Percentiles rank a stretch among this genome's conserved stretches.
Evolutionary conservation across 768 basidiomycete species (phyloP).

Genomic region (Omphalotus guepiniiformis): DNA sequence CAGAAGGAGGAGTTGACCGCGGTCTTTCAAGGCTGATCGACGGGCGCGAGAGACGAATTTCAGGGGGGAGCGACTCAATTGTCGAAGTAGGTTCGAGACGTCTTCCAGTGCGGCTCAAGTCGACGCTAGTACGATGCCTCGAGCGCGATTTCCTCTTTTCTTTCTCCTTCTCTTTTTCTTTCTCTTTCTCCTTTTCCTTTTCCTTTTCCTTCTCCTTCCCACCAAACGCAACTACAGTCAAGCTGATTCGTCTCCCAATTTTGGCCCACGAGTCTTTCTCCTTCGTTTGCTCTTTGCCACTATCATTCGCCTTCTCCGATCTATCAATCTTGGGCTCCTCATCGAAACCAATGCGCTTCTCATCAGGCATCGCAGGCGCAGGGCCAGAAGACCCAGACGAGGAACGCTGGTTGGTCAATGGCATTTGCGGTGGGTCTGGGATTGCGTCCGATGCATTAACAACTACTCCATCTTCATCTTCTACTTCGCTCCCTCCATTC

Average conservation of each 20-base stretch:
- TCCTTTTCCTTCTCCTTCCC: slow-evolving; percentile 29
- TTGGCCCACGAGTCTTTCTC: slow-evolving; percentile 58
- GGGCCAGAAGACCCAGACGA: slow-evolving; percentile 2
- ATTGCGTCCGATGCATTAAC: not conserved
- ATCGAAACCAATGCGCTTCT: slow-evolving; percentile 32
- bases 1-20: slow-evolving; percentile 15
- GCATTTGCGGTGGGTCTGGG: slow-evolving; percentile 1
- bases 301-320: slow-evolving; percentile 21
- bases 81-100: not conserved
- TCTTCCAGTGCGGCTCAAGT: not conserved
- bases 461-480: slow-evolving; percentile 1
- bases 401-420: no score
- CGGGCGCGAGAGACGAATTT: slow-evolving; percentile 8
- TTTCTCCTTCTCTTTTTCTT: slow-evolving; percentile 28
- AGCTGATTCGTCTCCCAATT: slow-evolving; percentile 58
- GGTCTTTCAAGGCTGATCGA: slow-evolving; percentile 4
- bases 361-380: slow-evolving; percentile 20
- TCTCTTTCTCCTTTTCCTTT: slow-evolving; percentile 34
- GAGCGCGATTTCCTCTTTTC: slow-evolving; percentile 20
- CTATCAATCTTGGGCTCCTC: slow-evolving; percentile 30
- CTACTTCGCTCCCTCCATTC: slow-evolving; percentile 10
- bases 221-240: slow-evolving; percentile 53
- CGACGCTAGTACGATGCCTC: slow-evolving; percentile 7
- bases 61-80: not conserved
- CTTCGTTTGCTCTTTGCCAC: no score